phyloP scores from a whole-genome alignment of 345 rosid genomes.

The Aquilaria malaccensis region DNA sequence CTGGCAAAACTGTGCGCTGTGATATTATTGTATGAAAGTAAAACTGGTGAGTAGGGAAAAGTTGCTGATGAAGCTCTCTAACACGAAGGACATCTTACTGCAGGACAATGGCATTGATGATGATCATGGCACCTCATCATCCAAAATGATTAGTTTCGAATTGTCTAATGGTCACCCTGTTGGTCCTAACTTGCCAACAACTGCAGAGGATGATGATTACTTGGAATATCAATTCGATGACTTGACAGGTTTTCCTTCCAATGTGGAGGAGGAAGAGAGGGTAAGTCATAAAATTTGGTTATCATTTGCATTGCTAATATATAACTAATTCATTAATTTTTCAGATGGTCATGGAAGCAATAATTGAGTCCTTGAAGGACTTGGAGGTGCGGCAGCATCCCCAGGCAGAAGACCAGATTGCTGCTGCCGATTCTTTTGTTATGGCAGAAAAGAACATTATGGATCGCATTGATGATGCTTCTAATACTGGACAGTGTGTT shows the following conservation, averaged over 20 bases:
- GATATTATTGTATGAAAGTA: background rate
- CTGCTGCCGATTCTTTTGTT: conserved; percentile 17
- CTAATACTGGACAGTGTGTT: conserved; percentile 17
- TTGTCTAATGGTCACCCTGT: conserved; percentile 53
- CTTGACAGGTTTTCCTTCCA: conserved; percentile 65
- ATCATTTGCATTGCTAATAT: background rate
- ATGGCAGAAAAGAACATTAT: conserved; percentile 21
- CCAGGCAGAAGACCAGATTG: conserved; percentile 24
- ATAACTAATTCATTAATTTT: conserved; percentile 12
- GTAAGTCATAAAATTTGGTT: conserved; percentile 25
- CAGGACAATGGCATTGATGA: conserved; percentile 47
- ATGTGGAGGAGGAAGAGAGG: conserved; percentile 79
- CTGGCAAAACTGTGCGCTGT: background rate
- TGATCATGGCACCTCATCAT: conserved; percentile 47
- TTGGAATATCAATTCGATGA: conserved; percentile 84
- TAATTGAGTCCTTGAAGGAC: conserved; percentile 63
- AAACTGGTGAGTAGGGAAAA: background rate
- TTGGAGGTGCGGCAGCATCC: conserved; percentile 29
- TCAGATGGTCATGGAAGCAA: conserved; percentile 92
- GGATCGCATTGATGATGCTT: conserved; percentile 16
- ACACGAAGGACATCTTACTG: conserved; percentile 16
- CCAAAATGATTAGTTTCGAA: conserved; percentile 83
- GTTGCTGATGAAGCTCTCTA: conserved; percentile 9
- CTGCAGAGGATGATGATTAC: conserved; percentile 61
- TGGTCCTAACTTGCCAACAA: conserved; percentile 50